A percentile compares a stretch with the other conserved stretches of the same genome.
Conservation (phyloP, 2,329 filamentous ascomycete species). For the Neoascochyta sp. region DNA sequence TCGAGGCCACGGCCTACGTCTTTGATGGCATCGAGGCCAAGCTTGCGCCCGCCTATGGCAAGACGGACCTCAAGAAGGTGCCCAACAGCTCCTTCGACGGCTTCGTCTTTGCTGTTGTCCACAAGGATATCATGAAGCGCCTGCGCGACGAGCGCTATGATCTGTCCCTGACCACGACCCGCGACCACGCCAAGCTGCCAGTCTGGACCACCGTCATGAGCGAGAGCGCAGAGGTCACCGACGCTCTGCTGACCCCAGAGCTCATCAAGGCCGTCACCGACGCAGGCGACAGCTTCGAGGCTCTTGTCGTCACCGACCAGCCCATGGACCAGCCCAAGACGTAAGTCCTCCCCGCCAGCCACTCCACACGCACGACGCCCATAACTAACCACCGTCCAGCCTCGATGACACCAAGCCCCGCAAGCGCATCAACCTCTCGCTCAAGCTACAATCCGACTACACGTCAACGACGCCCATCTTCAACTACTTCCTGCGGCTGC, state of each 20-base stretch:
- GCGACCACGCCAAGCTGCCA: slow-evolving; percentile 87
- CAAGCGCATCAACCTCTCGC: slow-evolving; percentile 80
- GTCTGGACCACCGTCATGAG: slow-evolving; percentile 92
- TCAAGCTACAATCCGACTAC: slow-evolving; percentile 59
- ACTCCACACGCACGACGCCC: slow-evolving; percentile 2
- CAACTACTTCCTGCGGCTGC: slow-evolving; percentile 75
- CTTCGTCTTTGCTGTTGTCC: slow-evolving; percentile 92
- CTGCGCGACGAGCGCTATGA: slow-evolving; percentile 93
- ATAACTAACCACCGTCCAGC: slow-evolving; percentile 42
- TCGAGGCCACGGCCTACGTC: slow-evolving; percentile 76
- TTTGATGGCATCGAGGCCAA: slow-evolving; percentile 89
- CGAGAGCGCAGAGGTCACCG: slow-evolving; percentile 92
- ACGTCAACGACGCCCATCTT: slow-evolving; percentile 71
- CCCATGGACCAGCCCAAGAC: slow-evolving; percentile 80
- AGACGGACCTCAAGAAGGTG: slow-evolving; percentile 60
- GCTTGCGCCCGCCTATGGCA: slow-evolving; percentile 64
- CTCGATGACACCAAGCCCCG: slow-evolving; percentile 78
- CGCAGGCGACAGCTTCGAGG: slow-evolving; percentile 73
- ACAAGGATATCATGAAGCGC: slow-evolving; percentile 90
- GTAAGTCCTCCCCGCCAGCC: slow-evolving; percentile 51
- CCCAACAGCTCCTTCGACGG: slow-evolving; percentile 69
- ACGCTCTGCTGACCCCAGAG: slow-evolving; percentile 81
- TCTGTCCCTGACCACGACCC: slow-evolving; percentile 85
- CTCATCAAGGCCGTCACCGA: slow-evolving; percentile 73
- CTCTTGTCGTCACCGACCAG: slow-evolving; percentile 85